Base-by-base conservation (phyloP, 2,329 filamentous ascomycete genomes). In the Metarhizium anisopliae region DNA sequence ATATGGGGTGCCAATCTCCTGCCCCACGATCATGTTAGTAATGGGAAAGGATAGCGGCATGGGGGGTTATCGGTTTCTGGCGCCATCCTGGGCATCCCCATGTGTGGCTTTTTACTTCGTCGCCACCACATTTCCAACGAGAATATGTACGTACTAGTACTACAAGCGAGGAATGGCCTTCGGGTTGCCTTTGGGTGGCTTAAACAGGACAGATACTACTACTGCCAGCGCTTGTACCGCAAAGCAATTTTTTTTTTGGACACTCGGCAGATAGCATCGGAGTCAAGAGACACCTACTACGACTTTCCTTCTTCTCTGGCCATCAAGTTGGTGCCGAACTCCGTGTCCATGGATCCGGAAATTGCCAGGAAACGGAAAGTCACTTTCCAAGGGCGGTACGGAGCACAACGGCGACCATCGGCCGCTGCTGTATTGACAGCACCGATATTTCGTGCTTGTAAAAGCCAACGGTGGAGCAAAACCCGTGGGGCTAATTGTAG, bases 51-150 rank as follows among this genome's bases (percentile, higher is more conserved):
- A n/a, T 36, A 16, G 25, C 51, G 53, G 53, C 53, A 50, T 43
- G n/a, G 47, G 45, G 53, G 40, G 3, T 40, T 7, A n/a, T 20
- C 29, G 45, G 38, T n/a, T 53, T 47, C 51, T 25, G 11, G 38
- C 40, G 51, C 36, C 51, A 45, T 52, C 18, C 51, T 29, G 38
- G 20, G 20, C 14, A 74, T 82, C 59, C 25, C 45, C 45, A 49
- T 49, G 20, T 49, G 45, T 49, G 45, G 45, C 45, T 49, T 49
- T 49, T 25, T 25, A 25, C 25, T 25, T 49, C 16, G 45, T 49
- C 25, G 45, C 45, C 45, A 49, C 45, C 45, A 20, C 43, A 25
- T 29, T 47, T 13, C 6, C 5, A 30, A 49, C 25, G 45, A 49
- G 45, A 16, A 30, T 30, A 20, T 25, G 25, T 25, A n/a, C n/a